phyloP scores from a whole-genome alignment of 2,329 filamentous ascomycete species.

The Xylaria polymorpha region DNA sequence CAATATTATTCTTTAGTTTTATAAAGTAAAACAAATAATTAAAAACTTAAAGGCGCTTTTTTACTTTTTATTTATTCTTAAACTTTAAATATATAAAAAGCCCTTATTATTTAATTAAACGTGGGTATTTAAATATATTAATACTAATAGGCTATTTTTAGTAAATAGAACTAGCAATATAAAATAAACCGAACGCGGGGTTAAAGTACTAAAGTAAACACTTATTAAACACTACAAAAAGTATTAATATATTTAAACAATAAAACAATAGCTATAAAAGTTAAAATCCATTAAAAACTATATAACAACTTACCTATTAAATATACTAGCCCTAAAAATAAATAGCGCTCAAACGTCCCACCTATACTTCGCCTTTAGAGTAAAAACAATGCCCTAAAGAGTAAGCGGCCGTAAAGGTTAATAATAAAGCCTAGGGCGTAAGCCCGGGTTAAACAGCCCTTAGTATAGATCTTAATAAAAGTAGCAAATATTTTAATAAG shows the following conservation, averaged over 20 bases:
- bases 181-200: slow-evolving; percentile 13
- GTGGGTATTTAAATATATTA: slow-evolving; percentile 28
- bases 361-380: slow-evolving; percentile 44
- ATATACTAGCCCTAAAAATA: slow-evolving; percentile 24
- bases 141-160: slow-evolving; percentile 26
- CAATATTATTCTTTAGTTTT: background rate
- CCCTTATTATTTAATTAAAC: slow-evolving; percentile 27
- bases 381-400: slow-evolving; percentile 54
- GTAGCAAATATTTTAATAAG: slow-evolving; percentile 58
- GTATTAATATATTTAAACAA: slow-evolving; percentile 30
- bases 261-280: slow-evolving; percentile 28
- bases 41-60: slow-evolving; percentile 21
- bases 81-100: slow-evolving; percentile 33
- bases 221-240: slow-evolving; percentile 26
- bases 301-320: slow-evolving; percentile 26
- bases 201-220: slow-evolving; percentile 20
- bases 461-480: slow-evolving; percentile 51
- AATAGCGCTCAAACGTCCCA: slow-evolving; percentile 16
- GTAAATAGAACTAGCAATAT: slow-evolving; percentile 25
- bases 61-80: slow-evolving; percentile 29
- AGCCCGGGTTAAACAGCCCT: slow-evolving; percentile 55
- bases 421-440: slow-evolving; percentile 57
- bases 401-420: slow-evolving; percentile 51
- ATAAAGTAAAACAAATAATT: slow-evolving; percentile 24
- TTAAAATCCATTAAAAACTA: slow-evolving; percentile 25